Evolutionary conservation across 768 basidiomycete species (phyloP), one percentile per base, ranked within the genome.

Genomic region (Rhodotorula toruloides): DNA sequence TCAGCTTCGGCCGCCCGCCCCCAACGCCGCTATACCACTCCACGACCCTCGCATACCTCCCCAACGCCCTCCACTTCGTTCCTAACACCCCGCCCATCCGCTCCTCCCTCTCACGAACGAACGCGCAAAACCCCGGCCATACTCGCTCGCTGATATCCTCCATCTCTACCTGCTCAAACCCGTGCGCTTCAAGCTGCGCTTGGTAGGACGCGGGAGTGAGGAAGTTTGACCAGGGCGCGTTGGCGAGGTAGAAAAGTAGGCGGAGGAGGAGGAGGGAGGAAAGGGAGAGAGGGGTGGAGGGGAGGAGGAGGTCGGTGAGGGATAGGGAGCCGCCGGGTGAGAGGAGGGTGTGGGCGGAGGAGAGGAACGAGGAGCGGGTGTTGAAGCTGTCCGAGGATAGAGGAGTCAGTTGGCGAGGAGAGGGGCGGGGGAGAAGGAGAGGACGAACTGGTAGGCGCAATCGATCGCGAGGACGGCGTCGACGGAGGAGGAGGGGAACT

Each of bases 361-460:
- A 5, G 31, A 67, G 42, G 61, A 67, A 67, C 3, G 36, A 4
- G 40, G 31, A 2, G 32, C 61, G 60, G 29, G 61, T 56, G 16
- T 46, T 29, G 52, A 67, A 67, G 52, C 66, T 67, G 52, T n/a
- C 48, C 19, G 11, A 3, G 39, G 25, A 19, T 29, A 9, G 14
- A 16, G 21, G 47, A 19, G 37, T 39, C 21, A 25, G 50, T 3
- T 29, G n/a, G 22, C 34, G 42, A n/a, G 44, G 53, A 37, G 25
- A 2, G 7, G 11, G 56, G 5, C 5, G 34, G n/a, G 25, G 10
- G 39, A 27, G 37, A 44, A 32, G 31, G 31, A 27, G 31, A 53
- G 34, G 27, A 21, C 58, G 31, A 2, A 67, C 66, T 67, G 66
- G 46, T 54, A 67, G 0, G 66, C 66, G 52, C 66, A 67, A 19